Evolutionary conservation across 2,329 filamentous ascomycete genomes (phyloP).

Genomic region (Alternaria rosae): DNA sequence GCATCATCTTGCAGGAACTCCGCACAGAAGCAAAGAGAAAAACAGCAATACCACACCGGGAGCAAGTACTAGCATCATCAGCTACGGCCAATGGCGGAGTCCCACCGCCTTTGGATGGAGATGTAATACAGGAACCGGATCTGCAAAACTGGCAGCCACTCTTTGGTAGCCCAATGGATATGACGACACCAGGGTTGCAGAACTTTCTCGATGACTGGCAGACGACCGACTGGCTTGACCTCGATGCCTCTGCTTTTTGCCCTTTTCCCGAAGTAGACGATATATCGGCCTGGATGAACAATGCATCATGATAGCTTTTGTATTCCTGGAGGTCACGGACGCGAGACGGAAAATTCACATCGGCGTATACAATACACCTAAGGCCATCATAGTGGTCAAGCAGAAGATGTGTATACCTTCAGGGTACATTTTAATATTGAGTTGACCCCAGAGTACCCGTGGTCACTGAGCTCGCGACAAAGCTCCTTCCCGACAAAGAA

Average conservation of each 20-base stretch:
- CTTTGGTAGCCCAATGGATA: slow-evolving; percentile 32
- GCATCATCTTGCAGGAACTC: slow-evolving; percentile 58
- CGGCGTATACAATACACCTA: not conserved
- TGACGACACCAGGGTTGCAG: slow-evolving; percentile 16
- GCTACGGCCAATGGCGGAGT: not conserved
- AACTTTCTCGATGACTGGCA: slow-evolving; percentile 43
- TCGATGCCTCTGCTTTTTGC: slow-evolving; percentile 43
- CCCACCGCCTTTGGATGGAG: not conserved
- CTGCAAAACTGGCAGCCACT: slow-evolving; percentile 27
- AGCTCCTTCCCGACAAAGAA: not conserved
- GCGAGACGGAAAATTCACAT: not conserved
- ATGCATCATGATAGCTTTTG: not conserved
- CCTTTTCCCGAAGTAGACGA: slow-evolving; percentile 18
- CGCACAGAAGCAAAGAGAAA: slow-evolving; percentile 49
- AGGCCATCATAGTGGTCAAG: not conserved
- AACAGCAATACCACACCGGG: slow-evolving; percentile 18
- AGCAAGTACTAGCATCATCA: not conserved
- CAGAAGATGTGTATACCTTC: not conserved
- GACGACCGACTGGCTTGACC: slow-evolving; percentile 45
- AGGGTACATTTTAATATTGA: not conserved
- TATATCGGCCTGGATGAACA: slow-evolving; percentile 13
- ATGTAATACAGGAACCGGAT: not conserved
- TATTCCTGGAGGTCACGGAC: not conserved
- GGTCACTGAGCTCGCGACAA: not conserved
- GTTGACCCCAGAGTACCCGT: not conserved